phyloP scores from a whole-genome alignment of 2,329 filamentous ascomycete genomes.

The Penicillium brasilianum region DNA sequence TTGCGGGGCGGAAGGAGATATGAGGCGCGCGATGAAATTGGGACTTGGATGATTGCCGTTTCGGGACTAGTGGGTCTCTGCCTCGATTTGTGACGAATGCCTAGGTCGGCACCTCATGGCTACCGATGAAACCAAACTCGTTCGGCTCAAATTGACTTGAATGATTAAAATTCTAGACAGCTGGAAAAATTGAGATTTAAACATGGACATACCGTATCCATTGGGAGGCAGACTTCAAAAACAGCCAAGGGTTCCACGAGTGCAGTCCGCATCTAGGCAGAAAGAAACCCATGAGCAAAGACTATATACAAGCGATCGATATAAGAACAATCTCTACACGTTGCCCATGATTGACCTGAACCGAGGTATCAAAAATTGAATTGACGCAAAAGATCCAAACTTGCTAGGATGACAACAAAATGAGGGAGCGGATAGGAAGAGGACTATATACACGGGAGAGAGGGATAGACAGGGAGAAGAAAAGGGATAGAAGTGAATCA shows the following conservation, averaged over 20 bases:
- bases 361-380: slow-evolving; percentile 24
- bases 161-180: not conserved
- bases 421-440: slow-evolving; percentile 22
- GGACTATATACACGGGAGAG: slow-evolving; percentile 39
- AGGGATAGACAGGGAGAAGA: slow-evolving; percentile 10
- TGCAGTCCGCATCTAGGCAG: not conserved
- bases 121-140: not conserved
- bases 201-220: not conserved
- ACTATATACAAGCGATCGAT: not conserved
- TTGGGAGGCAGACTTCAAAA: not conserved
- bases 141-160: not conserved
- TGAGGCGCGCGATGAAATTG: slow-evolving; percentile 24
- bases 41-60: slow-evolving; percentile 20
- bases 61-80: slow-evolving; percentile 27
- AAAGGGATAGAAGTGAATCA: not conserved
- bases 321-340: not conserved
- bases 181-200: no score
- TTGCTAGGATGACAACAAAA: slow-evolving; percentile 7
- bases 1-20: slow-evolving; percentile 24
- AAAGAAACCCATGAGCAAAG: not conserved
- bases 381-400: slow-evolving; percentile 17
- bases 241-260: not conserved
- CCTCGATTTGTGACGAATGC: not conserved
- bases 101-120: not conserved
- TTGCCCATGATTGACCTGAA: not conserved